phyloP scores from a whole-genome alignment of 176 grass and related monocot genomes.

The Chloris gayana region DNA sequence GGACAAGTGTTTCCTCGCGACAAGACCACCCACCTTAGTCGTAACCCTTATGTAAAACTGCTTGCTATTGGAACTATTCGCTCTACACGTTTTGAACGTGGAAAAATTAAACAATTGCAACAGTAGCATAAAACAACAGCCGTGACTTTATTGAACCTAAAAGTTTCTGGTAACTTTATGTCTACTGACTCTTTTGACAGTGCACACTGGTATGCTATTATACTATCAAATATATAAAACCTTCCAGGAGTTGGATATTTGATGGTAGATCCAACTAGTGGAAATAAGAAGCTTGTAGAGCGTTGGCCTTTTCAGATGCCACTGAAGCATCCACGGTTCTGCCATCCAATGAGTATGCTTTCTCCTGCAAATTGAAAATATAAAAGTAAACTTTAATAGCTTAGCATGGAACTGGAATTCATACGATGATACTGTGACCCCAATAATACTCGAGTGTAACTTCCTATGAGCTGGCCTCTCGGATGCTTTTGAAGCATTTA shows the following conservation, averaged over 20 bases:
- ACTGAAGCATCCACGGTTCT: conserved; percentile 37
- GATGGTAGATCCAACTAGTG: background rate
- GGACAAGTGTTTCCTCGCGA: too few relatives aligned
- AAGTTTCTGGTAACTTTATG: background rate
- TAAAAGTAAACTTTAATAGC: background rate
- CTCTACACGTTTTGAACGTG: background rate
- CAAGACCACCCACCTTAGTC: too few relatives aligned
- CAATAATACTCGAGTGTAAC: background rate
- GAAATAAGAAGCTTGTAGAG: conserved; percentile 45
- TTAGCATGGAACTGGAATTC: background rate
- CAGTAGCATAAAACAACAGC: background rate
- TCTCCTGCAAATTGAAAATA: conserved; percentile 41
- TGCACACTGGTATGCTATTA: background rate
- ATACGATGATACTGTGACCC: background rate
- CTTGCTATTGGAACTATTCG: background rate
- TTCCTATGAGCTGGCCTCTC: background rate
- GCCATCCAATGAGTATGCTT: conserved; percentile 53
- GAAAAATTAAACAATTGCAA: background rate
- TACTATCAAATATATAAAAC: background rate
- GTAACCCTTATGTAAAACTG: too few relatives aligned
- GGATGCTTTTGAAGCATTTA: background rate
- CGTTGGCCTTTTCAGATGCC: conserved; percentile 50
- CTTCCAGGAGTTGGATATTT: background rate
- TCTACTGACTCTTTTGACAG: background rate
- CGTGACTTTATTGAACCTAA: background rate